Evolutionary conservation across 129 eudicot genomes (phyloP), one percentile per base, ranked within the genome.

Genomic region (Chrysanthemum lavandulifolium): DNA sequence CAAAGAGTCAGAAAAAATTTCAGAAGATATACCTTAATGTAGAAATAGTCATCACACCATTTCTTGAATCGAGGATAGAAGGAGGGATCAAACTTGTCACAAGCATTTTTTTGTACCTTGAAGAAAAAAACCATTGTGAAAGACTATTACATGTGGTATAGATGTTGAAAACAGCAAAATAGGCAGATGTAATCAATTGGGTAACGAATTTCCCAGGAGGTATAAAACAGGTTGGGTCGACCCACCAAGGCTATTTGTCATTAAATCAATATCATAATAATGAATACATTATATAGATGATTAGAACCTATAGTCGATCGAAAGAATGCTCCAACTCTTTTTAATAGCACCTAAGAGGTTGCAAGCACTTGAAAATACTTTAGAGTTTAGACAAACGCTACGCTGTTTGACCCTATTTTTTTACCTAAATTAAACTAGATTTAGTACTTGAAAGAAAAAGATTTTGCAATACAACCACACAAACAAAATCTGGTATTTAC

Each of bases 41-140:
- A 90, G 78, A 95, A 95, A 80, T 95, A 95, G 76, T 95, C 97
- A 84, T 90, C 99, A 80, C 99, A 95, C 99, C 99, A 95, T 84
- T 95, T 95, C 87, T 95, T 95, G 87, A 95, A 95, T 29, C 85
- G 89, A 47, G 99, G 99, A 73, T 95, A 95, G 88, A 95, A 95
- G 78, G 82, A 84, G 33, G 88, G 82, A 60, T 95, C 96, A 77
- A 95, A 95, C 79, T 95, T 90, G 89, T 95, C 99, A 82, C 99
- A 95, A 29, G 97, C 94, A 54, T 51, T 67, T 82, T 95, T 95
- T 77, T 95, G 99, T 74, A 88, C 97, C 99, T 94, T 47, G 59
- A 76, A 67, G 77, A 61, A 67, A 62, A 51, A 69, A 64, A 40
- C n/a, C 68, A 73, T 45, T 2, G 18, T 73, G 78, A 73, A 68